Conservation (phyloP, 2,329 filamentous ascomycete species). For the Ambrosiella cleistominuta region DNA sequence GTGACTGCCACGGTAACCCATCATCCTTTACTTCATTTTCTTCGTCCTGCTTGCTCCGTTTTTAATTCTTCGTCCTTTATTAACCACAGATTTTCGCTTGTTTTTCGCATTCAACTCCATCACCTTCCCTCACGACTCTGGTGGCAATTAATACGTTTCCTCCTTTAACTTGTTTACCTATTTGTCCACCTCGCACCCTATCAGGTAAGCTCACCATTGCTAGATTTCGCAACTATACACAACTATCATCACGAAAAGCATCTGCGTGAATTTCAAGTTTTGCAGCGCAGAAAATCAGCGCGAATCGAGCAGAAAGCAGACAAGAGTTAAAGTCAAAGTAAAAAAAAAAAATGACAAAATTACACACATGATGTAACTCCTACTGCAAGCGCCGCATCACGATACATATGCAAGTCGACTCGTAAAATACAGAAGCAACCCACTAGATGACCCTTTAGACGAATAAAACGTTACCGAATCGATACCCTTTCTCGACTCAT, state of each 20-base stretch:
- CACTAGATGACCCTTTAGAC: neutral
- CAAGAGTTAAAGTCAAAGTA: neutral
- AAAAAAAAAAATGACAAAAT: neutral
- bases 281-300: neutral
- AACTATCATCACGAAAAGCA: too few relatives aligned
- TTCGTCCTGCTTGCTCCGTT: neutral
- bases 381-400: neutral
- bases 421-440: neutral
- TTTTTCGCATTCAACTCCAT: neutral
- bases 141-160: neutral
- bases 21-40: neutral
- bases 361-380: neutral
- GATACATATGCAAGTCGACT: neutral
- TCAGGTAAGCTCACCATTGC: neutral
- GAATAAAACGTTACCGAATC: neutral
- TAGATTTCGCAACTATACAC: neutral
- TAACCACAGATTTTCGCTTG: neutral
- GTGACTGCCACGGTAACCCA: neutral
- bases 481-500: neutral
- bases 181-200: neutral
- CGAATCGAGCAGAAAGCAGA: neutral
- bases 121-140: neutral
- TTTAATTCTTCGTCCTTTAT: constrained; percentile 4
- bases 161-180: neutral
- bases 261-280: too few relatives aligned